Conservation (phyloP, 441 rosid genomes). For the Theobroma grandiflorum region DNA sequence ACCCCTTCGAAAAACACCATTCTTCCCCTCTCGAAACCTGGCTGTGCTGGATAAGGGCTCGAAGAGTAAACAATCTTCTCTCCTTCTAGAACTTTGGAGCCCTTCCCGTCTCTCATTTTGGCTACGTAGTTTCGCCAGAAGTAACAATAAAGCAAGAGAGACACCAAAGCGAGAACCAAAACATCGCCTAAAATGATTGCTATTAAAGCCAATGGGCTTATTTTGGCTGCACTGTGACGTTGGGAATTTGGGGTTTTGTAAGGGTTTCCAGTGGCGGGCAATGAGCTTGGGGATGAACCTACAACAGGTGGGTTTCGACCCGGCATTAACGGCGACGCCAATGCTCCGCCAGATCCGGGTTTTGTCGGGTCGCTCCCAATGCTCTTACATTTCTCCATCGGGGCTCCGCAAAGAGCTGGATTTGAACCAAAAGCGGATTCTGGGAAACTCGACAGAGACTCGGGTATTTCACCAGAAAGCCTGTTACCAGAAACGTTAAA, state of each 20-base stretch:
- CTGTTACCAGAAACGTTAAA: conserved; percentile 63
- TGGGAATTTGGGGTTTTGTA: conserved; percentile 28
- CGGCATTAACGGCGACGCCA: conserved; percentile 54
- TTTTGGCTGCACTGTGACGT: conserved; percentile 38
- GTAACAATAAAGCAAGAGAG: conserved; percentile 67
- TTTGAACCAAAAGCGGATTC: conserved; percentile 52
- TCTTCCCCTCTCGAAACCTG: conserved; percentile 62
- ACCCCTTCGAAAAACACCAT: conserved; percentile 80
- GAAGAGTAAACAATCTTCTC: conserved; percentile 76
- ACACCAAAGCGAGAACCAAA: conserved; percentile 56
- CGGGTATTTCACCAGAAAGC: conserved; percentile 57
- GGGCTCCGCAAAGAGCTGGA: conserved; percentile 63
- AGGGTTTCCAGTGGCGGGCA: conserved; percentile 38
- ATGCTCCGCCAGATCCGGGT: conserved; percentile 59
- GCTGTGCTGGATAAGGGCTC: conserved; percentile 55
- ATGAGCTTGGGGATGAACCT: conserved; percentile 57
- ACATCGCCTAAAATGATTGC: conserved; percentile 77
- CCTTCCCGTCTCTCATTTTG: conserved; percentile 44
- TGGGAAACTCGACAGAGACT: conserved; percentile 54
- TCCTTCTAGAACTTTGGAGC: conserved; percentile 57
- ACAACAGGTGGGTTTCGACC: conserved; percentile 45
- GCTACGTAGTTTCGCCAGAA: conserved; percentile 67
- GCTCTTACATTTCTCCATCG: conserved; percentile 48
- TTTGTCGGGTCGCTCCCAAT: conserved; percentile 44
- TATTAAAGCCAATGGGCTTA: conserved; percentile 64